Conservation (phyloP, 441 rosid species). For the Macaranga tanarius region DNA sequence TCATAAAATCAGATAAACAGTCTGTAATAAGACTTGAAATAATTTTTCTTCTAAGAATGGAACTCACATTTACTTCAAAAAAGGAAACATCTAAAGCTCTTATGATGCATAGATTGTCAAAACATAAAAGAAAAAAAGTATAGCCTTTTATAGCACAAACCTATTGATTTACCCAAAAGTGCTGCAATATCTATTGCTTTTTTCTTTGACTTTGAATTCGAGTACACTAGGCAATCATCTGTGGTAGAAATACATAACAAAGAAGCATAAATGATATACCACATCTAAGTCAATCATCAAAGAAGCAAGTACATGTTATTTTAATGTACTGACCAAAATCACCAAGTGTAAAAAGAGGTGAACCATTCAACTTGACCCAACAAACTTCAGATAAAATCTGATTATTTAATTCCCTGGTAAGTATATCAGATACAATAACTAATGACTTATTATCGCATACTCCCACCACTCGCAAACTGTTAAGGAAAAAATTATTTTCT, state of each 20-base stretch:
- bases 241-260: conserved; percentile 11
- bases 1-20: background rate
- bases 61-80: background rate
- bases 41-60: background rate
- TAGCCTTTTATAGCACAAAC: conserved; percentile 32
- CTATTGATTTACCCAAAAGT: conserved; percentile 68
- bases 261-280: background rate
- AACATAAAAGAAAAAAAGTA: background rate
- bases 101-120: background rate
- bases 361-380: conserved; percentile 53
- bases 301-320: background rate
- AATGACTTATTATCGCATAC: conserved; percentile 73
- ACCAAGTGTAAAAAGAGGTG: conserved; percentile 42
- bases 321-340: conserved; percentile 40
- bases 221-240: conserved; percentile 47
- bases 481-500: too few species aligned
- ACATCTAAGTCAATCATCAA: conserved; percentile 8
- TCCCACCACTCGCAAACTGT: conserved; percentile 79
- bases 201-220: conserved; percentile 36
- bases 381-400: conserved; percentile 54
- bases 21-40: background rate
- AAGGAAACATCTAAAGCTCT: background rate
- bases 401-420: conserved; percentile 55
- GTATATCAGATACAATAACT: conserved; percentile 48
- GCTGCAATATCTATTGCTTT: conserved; percentile 49